phyloP scores from a whole-genome alignment of 495 filamentous ascomycete species.

The Penicillium fimorum region DNA sequence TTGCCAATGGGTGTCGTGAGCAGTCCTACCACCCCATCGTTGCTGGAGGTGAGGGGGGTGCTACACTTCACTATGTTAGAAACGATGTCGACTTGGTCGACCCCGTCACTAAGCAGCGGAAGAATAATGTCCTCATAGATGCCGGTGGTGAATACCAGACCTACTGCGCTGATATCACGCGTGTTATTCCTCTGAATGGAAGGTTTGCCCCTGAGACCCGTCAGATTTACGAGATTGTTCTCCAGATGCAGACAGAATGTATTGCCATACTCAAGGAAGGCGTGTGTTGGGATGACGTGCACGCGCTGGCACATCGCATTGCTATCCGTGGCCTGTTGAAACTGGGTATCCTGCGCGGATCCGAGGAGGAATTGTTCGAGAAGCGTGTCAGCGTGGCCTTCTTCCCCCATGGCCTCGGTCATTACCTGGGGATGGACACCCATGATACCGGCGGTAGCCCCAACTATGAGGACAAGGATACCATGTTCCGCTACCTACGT shows the following conservation, averaged over 20 bases:
- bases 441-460: constrained; percentile 88
- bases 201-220: constrained; percentile 69
- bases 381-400: constrained; percentile 78
- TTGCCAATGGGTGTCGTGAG: constrained; percentile 68
- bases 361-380: constrained; percentile 68
- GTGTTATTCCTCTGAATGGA: constrained; percentile 79
- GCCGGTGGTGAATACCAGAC: constrained; percentile 77
- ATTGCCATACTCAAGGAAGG: constrained; percentile 72
- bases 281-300: constrained; percentile 82
- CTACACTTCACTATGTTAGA: constrained; percentile 83
- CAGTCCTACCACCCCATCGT: constrained; percentile 87
- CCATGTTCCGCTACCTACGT: constrained; percentile 81
- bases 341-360: constrained; percentile 71
- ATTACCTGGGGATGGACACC: constrained; percentile 93
- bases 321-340: constrained; percentile 76
- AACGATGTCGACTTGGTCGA: constrained; percentile 65
- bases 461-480: constrained; percentile 79
- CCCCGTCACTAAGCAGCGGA: constrained; percentile 45
- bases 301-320: constrained; percentile 72
- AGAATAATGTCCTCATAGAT: constrained; percentile 76
- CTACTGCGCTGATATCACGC: constrained; percentile 88
- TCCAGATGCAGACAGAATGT: constrained; percentile 78
- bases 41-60: constrained; percentile 70
- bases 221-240: constrained; percentile 81
- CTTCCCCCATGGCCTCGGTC: constrained; percentile 88